These are phyloP conservation scores for Phytophthora meadii DNA, from an alignment of 352 stramenopile species.

Conservation along the genomic window DNA sequence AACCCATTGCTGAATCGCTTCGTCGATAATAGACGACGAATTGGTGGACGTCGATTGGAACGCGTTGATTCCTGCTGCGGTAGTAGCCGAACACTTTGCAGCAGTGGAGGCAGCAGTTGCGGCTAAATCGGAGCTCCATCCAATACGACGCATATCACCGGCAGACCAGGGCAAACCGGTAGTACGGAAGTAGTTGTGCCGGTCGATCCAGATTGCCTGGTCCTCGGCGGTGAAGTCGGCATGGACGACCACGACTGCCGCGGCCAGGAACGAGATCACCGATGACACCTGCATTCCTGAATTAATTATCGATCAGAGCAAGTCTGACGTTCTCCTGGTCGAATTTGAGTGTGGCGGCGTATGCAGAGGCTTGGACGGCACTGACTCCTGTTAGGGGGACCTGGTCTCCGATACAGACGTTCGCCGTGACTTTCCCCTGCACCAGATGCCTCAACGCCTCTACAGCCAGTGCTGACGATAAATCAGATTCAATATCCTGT, in stretches of 20 bases:
- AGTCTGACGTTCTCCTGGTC: slow-evolving; percentile 7
- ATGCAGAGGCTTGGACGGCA: slow-evolving; percentile 18
- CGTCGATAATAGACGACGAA: slow-evolving; percentile 50
- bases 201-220: slow-evolving; percentile 75
- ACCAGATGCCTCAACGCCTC: slow-evolving; percentile 16
- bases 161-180: slow-evolving; percentile 71
- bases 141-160: slow-evolving; percentile 71
- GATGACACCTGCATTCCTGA: slow-evolving; percentile 20
- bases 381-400: slow-evolving; percentile 27
- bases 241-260: slow-evolving; percentile 1
- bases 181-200: slow-evolving; percentile 83
- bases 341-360: slow-evolving; percentile 18
- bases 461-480: slow-evolving; percentile 1
- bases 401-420: slow-evolving; percentile 22
- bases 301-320: neutral
- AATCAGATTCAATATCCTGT: slow-evolving; percentile 2
- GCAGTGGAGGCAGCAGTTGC: slow-evolving; percentile 46
- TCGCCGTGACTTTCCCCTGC: slow-evolving; percentile 8
- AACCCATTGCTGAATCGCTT: slow-evolving; percentile 68
- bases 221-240: slow-evolving; percentile 42
- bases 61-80: slow-evolving; percentile 52
- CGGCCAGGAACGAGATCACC: slow-evolving; percentile 16
- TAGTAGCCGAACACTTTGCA: slow-evolving; percentile 43
- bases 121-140: slow-evolving; percentile 61
- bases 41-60: slow-evolving; percentile 44